Conservation (phyloP, 176 grass and related monocot genomes). For the bread wheat (Triticum aestivum) region DNA sequence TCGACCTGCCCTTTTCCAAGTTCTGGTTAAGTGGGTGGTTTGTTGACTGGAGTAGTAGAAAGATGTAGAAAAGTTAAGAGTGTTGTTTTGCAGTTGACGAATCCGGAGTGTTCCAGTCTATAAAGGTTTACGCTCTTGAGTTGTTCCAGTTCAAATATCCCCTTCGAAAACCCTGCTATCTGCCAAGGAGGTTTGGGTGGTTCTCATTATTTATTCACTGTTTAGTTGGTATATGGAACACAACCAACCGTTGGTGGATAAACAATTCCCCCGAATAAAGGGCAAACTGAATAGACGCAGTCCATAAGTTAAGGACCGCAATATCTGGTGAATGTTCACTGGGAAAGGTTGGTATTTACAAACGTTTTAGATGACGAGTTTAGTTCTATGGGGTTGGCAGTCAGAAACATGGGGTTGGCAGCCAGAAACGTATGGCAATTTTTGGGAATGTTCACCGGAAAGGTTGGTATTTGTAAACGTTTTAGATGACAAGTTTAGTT, state of each 20-base stretch:
- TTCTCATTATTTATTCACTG: not conserved
- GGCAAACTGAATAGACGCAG: not conserved
- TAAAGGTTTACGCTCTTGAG: not conserved
- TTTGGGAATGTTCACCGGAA: no score
- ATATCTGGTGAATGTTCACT: no score
- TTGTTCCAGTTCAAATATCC: slow-evolving; percentile 1
- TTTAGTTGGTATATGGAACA: not conserved
- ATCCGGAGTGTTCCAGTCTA: not conserved
- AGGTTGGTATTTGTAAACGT: no score
- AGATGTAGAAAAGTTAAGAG: not conserved
- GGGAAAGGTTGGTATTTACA: no score
- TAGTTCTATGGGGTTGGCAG: no score
- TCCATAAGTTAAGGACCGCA: no score
- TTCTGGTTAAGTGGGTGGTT: not conserved
- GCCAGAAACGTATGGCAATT: no score
- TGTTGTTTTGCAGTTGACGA: not conserved
- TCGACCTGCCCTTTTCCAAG: not conserved
- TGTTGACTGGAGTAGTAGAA: not conserved
- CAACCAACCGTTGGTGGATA: not conserved
- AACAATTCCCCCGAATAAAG: slow-evolving; percentile 8
- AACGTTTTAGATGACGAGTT: no score
- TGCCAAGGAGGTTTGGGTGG: not conserved
- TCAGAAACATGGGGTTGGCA: no score
- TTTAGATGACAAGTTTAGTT: no score
- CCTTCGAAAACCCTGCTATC: not conserved